Conservation (phyloP, 2,329 filamentous ascomycete genomes). For the Alternaria gansuensis region DNA sequence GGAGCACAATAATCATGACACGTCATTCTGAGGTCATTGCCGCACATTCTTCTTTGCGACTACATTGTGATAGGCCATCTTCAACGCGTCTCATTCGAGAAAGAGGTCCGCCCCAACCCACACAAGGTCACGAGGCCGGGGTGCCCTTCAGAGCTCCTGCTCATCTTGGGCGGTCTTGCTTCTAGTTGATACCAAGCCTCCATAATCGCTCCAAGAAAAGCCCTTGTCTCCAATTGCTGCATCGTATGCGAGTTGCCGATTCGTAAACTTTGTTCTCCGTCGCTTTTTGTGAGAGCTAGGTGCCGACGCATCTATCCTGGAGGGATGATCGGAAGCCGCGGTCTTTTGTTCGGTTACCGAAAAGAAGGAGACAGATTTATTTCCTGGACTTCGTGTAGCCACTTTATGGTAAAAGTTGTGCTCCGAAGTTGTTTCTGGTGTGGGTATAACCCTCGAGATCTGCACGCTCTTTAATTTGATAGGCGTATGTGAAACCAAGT, state of each 20-base stretch:
- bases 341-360: not conserved
- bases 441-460: not conserved
- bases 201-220: conserved; percentile 55
- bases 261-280: conserved; percentile 15
- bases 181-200: conserved; percentile 54
- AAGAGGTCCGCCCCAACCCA: not conserved
- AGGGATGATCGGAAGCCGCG: not conserved
- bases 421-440: not conserved
- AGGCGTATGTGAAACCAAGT: not conserved
- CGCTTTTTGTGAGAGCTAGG: not conserved
- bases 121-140: not conserved
- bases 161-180: conserved; percentile 30
- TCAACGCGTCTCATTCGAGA: not conserved
- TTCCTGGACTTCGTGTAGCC: not conserved
- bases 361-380: not conserved
- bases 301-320: not conserved
- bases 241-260: conserved; percentile 39
- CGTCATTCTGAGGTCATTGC: not conserved
- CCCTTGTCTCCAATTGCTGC: conserved; percentile 44
- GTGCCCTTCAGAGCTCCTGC: conserved; percentile 28
- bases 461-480: not conserved
- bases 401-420: not conserved
- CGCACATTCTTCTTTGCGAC: not conserved
- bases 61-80: not conserved
- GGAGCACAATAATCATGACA: not conserved